Base-by-base conservation (phyloP, 345 rosid species). In the Pistacia integerrima region DNA sequence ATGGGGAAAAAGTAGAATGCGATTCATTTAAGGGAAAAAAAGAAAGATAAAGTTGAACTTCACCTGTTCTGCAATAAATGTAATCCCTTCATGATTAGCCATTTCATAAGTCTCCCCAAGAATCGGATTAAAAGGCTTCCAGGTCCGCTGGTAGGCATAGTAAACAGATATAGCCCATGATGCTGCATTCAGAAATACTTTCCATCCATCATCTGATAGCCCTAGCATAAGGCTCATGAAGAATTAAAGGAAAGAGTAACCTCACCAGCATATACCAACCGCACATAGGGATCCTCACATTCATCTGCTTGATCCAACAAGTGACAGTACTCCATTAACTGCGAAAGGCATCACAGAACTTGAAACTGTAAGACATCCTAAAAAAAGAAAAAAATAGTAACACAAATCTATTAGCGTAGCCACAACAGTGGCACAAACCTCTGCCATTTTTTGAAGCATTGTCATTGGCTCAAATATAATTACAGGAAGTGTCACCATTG, bases 61-160 rank as follows among this genome's bases (percentile, higher is more conserved):
- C 71, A 93, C 97, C 96, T 92, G 99, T 83, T 95, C 99, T 64
- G 98, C 63, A 56, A 95, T 84, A 83, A 93, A 95, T 67, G 91
- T 81, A 66, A 95, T 76, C 35, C 93, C 90, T 41, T 91, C 92
- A 86, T 95, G 91, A 81, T 93, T 92, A 55, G 64, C 77, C 97
- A 95, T 57, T 82, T 95, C 98, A 79, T 87, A 92, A 41, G 98
- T 93, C 82, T 95, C 99, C 4, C 99, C 98, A 74, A 95, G 99
- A 87, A 95, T 95, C 67, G 98, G 99, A 85, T 93, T 95, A 79
- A 95, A 95, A 25, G 96, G 98, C 84, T 95, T 93, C 99, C 99
- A 93, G 3, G 98, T 88, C 66, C 99, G 82, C 82, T 90, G 97
- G 81, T 70, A 87, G 57, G 93, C 96, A 84, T 77, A 87, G 80